phyloP scores from a whole-genome alignment of 208 protist genomes.

The Balamuthia mandrillaris region DNA sequence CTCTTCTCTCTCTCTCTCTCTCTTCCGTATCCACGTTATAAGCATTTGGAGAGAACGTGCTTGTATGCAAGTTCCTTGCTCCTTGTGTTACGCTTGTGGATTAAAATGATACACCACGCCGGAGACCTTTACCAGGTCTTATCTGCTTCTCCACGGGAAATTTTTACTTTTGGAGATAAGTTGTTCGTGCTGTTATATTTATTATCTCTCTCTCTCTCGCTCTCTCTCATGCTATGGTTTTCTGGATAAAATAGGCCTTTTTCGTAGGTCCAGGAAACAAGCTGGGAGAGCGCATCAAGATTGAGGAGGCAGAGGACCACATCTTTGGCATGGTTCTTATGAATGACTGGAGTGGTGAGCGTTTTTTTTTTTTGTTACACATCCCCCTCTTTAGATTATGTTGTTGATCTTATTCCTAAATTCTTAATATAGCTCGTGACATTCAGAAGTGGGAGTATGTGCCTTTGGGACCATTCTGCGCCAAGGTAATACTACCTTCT shows the following conservation, averaged over 20 bases:
- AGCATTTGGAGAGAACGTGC: constrained; percentile 76
- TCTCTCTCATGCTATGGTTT: constrained; percentile 16
- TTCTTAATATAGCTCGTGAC: constrained; percentile 65
- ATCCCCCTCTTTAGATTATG: background rate
- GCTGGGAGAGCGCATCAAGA: constrained; percentile 73
- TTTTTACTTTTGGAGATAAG: no score
- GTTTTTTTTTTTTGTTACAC: background rate
- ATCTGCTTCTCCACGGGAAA: no score
- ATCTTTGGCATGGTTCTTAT: constrained; percentile 83
- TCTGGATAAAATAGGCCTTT: constrained; percentile 77
- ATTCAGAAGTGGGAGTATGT: constrained; percentile 86
- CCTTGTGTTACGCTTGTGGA: no score
- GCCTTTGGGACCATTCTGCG: constrained; percentile 83
- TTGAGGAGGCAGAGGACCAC: constrained; percentile 72
- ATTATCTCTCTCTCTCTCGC: background rate
- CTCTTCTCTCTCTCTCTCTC: background rate
- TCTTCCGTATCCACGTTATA: background rate
- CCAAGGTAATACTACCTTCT: constrained; percentile 55
- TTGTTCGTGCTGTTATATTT: no score
- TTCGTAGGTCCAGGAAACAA: constrained; percentile 74
- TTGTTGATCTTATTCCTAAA: constrained; percentile 39
- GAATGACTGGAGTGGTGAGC: constrained; percentile 82
- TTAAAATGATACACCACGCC: no score
- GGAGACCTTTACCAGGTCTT: no score
- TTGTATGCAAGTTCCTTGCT: constrained; percentile 75